A percentile compares a stretch with the other conserved stretches of the same genome.
phyloP scores from a whole-genome alignment of 441 rosid genomes.

The Adansonia madagascariensis region DNA sequence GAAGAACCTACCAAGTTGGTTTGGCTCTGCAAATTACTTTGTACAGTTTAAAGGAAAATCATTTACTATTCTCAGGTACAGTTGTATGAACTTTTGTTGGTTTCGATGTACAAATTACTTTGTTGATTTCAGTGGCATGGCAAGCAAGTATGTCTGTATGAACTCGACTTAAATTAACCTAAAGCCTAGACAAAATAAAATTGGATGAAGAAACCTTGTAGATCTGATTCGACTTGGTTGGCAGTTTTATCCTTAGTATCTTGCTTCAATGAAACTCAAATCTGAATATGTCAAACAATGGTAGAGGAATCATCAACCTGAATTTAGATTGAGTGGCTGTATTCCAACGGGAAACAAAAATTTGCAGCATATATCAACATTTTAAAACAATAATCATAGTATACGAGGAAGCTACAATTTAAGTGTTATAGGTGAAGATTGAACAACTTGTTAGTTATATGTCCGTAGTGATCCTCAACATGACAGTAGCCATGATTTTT shows the following conservation, averaged over 20 bases:
- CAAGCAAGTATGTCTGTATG: background rate
- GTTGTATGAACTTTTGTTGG: background rate
- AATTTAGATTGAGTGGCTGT: background rate
- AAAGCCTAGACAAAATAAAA: background rate
- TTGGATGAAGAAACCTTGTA: background rate
- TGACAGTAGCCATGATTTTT: background rate
- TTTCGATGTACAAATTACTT: background rate
- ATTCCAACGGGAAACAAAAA: background rate
- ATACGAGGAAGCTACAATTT: background rate
- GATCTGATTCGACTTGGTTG: background rate
- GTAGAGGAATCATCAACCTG: background rate
- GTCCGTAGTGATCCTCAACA: background rate
- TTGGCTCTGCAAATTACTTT: background rate
- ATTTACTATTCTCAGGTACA: background rate
- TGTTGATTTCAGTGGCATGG: background rate
- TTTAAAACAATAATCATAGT: background rate
- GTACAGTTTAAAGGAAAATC: background rate
- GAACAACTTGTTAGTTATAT: background rate
- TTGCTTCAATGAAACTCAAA: constrained; percentile 10
- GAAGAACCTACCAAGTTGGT: background rate
- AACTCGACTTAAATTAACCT: background rate
- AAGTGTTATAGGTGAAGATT: background rate
- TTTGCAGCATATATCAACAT: background rate
- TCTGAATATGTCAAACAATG: background rate
- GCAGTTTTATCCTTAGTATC: background rate